Evolutionary conservation across 352 stramenopile genomes (phyloP), one percentile per base, ranked within the genome.

Genomic region (Phytophthora boehmeriae): DNA sequence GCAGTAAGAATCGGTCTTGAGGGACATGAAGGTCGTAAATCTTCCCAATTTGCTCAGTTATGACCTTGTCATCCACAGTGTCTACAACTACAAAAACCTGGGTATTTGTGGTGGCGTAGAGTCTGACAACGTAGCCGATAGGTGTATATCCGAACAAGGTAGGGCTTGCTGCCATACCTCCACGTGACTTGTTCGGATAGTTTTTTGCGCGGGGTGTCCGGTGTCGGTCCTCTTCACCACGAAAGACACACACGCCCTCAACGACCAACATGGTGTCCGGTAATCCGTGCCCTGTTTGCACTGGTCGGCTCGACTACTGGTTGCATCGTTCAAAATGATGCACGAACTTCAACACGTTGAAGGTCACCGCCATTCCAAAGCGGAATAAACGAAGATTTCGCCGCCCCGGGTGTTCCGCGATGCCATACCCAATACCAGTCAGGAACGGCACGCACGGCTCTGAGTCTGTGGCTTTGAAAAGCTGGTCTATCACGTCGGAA

Each of bases 131-230:
- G 61, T 75, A 71, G 25, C 62, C 57, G 64, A 76, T 54, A 23
- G 57, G 59, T 62, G 59, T 54, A 55, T 76, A 73, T 72, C 57
- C 62, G 57, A 76, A 69, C 62, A 73, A n/a, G 66, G 63, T 73
- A 72, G 52, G 67, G 62, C 66, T 43, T 54, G 32, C 70, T 54
- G 69, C 54, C 68, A 28, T 73, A 72, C 57, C 30, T 72, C 55
- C 57, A 72, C 63, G 66, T 9, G 63, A 69, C 42, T 22, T 66
- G 72, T 5, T 71, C 46, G 50, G 55, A 57, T 54, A 71, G 58
- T 38, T 65, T 35, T 30, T 51, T 55, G 8, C 66, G 46, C 38
- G 48, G 45, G 23, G 51, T 68, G n/a, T 64, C 52, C 16, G 71
- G 67, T 43, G 49, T 44, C 54, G 55, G 51, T n/a, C 55, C 61